phyloP scores from a whole-genome alignment of 805 yeast genomes.

The Sugiyamaella chiloensis region DNA sequence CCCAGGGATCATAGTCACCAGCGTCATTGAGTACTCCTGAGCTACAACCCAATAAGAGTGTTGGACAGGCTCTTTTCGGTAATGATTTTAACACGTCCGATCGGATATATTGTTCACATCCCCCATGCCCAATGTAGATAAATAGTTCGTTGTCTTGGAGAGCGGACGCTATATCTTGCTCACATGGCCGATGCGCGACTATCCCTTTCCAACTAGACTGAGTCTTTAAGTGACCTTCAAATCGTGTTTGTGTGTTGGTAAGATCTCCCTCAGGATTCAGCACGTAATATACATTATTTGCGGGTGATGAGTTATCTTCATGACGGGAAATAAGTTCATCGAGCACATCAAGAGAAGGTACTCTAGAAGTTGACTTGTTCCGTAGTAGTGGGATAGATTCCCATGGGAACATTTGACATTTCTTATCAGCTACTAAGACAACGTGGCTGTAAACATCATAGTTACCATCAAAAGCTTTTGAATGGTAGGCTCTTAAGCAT shows the following conservation, averaged over 20 bases:
- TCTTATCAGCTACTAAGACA: slow-evolving; percentile 64
- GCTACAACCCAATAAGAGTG: slow-evolving; percentile 81
- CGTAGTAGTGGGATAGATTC: slow-evolving; percentile 66
- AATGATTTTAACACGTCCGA: slow-evolving; percentile 50
- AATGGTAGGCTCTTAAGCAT: slow-evolving; percentile 39
- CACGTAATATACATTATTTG: slow-evolving; percentile 52
- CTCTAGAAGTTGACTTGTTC: slow-evolving; percentile 59
- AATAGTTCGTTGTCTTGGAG: slow-evolving; percentile 49
- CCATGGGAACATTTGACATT: slow-evolving; percentile 82
- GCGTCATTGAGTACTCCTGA: slow-evolving; percentile 63
- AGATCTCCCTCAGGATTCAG: slow-evolving; percentile 85
- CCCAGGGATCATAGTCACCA: slow-evolving; percentile 67
- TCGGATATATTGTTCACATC: slow-evolving; percentile 82
- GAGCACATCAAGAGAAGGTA: slow-evolving; percentile 62
- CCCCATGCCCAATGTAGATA: slow-evolving; percentile 91
- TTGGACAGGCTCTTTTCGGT: slow-evolving; percentile 33
- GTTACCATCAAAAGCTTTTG: slow-evolving; percentile 5
- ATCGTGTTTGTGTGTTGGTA: slow-evolving; percentile 56
- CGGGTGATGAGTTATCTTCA: slow-evolving; percentile 22
- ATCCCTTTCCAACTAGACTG: slow-evolving; percentile 48
- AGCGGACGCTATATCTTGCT: slow-evolving; percentile 45
- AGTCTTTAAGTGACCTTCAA: slow-evolving; percentile 44
- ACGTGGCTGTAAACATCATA: slow-evolving; percentile 45
- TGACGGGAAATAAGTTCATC: slow-evolving; percentile 28
- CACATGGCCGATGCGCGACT: slow-evolving; percentile 56